Evolutionary conservation across 345 rosid species (phyloP).

Genomic region (Eucalyptus cloeziana): DNA sequence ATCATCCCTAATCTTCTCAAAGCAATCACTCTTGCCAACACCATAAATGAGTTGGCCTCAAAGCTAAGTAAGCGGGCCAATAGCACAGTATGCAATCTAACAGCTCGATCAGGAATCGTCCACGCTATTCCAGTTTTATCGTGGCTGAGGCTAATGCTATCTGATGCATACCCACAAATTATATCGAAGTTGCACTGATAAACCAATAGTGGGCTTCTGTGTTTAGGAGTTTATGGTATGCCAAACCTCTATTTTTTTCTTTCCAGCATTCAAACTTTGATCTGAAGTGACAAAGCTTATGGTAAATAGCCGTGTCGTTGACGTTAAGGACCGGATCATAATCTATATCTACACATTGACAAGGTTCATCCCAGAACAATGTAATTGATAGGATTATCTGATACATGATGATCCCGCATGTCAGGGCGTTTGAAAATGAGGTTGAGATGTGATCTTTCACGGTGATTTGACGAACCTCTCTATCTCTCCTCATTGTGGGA

Average conservation of each 20-base stretch:
- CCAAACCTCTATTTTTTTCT: not conserved
- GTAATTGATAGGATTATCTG: not conserved
- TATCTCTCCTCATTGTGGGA: not conserved
- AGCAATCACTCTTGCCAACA: not conserved
- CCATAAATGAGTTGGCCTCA: not conserved
- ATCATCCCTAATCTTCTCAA: not conserved
- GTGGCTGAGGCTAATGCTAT: not conserved
- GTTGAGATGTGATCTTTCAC: not conserved
- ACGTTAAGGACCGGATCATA: not conserved
- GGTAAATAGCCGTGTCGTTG: not conserved
- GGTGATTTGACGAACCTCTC: not conserved
- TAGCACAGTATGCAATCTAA: not conserved
- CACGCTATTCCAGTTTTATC: not conserved
- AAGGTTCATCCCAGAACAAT: not conserved
- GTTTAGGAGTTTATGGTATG: not conserved
- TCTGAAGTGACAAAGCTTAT: not conserved
- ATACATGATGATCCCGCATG: not conserved
- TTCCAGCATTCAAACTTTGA: not conserved
- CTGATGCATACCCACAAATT: not conserved
- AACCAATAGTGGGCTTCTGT: not conserved
- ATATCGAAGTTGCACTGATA: not conserved
- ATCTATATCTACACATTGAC: not conserved
- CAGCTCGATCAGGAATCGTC: not conserved
- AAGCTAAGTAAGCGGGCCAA: not conserved
- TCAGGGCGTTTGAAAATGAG: not conserved